Base-by-base conservation (phyloP, 2,329 filamentous ascomycete species). In the Trichoderma koningii region DNA sequence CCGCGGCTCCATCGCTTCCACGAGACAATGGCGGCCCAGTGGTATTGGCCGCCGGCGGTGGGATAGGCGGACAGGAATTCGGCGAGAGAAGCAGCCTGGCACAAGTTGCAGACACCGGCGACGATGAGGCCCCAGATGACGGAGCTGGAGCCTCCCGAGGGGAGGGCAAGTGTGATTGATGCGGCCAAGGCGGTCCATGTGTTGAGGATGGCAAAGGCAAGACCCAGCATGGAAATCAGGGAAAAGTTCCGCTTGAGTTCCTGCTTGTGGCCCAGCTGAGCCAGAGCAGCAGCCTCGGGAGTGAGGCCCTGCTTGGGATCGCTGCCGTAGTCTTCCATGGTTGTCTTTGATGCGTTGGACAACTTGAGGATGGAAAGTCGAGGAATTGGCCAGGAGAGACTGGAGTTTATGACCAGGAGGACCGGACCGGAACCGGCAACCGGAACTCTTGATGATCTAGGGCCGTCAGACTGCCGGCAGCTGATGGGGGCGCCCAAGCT, bases 101-200 rank as follows among this genome's bases (percentile, higher is more conserved):
- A 89, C 10, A 91, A 72, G 70, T 91, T 92, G 78, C 89, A 91
- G 53, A 91, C 70, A 56, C 88, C 86, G 19, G 85, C 85, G 10
- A 84, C 82, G 3, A 76, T 65, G 42, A 89, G 76, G 3, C 90
- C 90, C 90, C 90, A 93, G 65, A 93, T 83, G 47, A 93, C 88
- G 65, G 87, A 84, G 7, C 84, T 86, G 21, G 87, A 84, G 0
- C 91, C 91, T 48, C 91, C 91, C 15, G 86, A 89, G 1, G 90
- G 88, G 38, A 93, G 79, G 21, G 80, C 80, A 12, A 82, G 73
- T 15, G 74, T 75, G 64, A 83, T 77, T 12, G 80, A 82, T 3
- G 81, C 79, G 7, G 80, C 78, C 52, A 83, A 75, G 6, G 81
- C 81, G 0, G 81, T 82, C 80, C 81, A 82, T 64, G 77, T 80